Evolutionary conservation across 345 rosid genomes (phyloP), one percentile per base, ranked within the genome.

Genomic region (Salix koriyanagi): DNA sequence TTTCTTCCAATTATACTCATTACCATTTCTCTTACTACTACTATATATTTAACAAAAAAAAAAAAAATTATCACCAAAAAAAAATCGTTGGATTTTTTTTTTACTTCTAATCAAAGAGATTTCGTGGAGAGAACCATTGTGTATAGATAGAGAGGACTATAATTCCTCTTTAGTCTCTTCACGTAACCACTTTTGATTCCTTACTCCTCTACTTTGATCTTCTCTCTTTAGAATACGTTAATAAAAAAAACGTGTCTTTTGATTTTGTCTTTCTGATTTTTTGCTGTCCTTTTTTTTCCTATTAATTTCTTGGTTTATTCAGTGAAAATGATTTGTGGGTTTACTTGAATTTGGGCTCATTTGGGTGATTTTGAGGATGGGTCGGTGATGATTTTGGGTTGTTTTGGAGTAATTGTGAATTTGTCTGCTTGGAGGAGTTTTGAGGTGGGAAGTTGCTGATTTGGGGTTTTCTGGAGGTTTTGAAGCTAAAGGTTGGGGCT

Each of bases 391-490:
- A 71, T 37, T 70, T 75, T 44, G 81, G 83, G 77, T 77, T 81
- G 71, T 79, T 73, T 62, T 70, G 26, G 42, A 77, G 14, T 78
- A 56, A 76, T 26, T 30, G 69, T n/a, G 70, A 80, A 70, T 52
- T 83, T 69, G 46, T 77, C 56, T 65, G 50, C 44, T 84, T 60
- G 54, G 76, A 76, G 72, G 68, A 70, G 54, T 79, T 69, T 58
- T 23, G 61, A 14, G 42, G 79, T 79, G 83, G 78, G 46, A 75
- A 61, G 76, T 75, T 61, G 34, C 71, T 48, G n/a, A 61, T 71
- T 78, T 69, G 64, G 76, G 78, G 75, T 73, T 78, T 75, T 77
- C 52, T 58, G 77, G 67, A 71, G 80, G 85, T 74, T 82, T 84
- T 39, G 46, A 48, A 58, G 48, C 50, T 76, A 74, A 74, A 73